Base-by-base conservation (phyloP, 352 stramenopile species). In the Pythium coloratum region DNA sequence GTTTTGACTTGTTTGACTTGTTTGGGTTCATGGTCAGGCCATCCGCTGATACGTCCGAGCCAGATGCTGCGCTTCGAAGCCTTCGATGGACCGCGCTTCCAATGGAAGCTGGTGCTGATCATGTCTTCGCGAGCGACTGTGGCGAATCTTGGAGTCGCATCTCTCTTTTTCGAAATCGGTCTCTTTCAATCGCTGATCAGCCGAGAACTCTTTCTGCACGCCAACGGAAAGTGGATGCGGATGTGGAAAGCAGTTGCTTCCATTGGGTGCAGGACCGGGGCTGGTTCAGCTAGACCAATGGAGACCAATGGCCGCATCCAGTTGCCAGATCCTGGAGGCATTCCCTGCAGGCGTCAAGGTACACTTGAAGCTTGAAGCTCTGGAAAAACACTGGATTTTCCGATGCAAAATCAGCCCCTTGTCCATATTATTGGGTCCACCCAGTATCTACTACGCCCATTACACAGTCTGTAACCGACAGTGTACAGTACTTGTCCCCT, bases 21-120 rank as follows among this genome's bases (percentile, higher is more conserved):
- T 16, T 49, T 49, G 40, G 40, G 40, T 49, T 49, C 40, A 49
- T 49, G 40, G 40, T 49, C 40, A 49, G 40, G 40, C 40, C 40
- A 49, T 49, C 40, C 14, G 40, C 40, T 49, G 40, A 49, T 49
- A 24, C 24, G 40, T 16, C 40, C 3, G 2, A 24, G 6, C 40
- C 40, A 49, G 40, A 49, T 49, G 40, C 40, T 24, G 36, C 2
- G 12, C 36, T 18, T 44, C 8, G 36, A 44, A 49, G 9, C 34
- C 34, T 40, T 40, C 34, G 34, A 40, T 40, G 34, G 6, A 40
- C 6, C 9, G 9, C 34, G 6, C 34, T 10, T 6, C 9, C 34
- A 40, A 40, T 24, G 20, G 20, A 24, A 24, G 20, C 20, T 24
- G 20, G 20, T 24, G 20, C 20, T 24, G 20, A 24, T 24, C 20